These are phyloP conservation scores for Mycena olivaceomarginata DNA, from an alignment of 768 basidiomycete genomes.

Conservation along the genomic window DNA sequence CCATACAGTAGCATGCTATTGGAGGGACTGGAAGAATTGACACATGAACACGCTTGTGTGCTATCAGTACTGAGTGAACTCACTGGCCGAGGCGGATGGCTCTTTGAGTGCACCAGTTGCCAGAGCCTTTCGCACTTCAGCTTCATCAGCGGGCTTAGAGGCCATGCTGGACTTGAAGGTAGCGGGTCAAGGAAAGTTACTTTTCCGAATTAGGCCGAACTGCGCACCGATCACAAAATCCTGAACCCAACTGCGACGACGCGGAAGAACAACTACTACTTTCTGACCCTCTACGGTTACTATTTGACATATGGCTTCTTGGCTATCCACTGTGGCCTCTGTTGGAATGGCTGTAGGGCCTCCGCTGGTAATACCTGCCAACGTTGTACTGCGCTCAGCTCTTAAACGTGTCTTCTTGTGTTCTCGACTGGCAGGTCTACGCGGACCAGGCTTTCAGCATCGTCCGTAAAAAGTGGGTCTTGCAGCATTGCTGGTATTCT, in stretches of 20 bases:
- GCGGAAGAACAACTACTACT: no score
- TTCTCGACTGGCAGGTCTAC: conserved; percentile 73
- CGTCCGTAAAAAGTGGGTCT: conserved; percentile 79
- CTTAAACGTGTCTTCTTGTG: background rate
- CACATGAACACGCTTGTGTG: background rate
- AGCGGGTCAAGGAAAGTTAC: background rate
- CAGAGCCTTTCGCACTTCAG: conserved; percentile 56
- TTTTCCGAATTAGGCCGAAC: background rate
- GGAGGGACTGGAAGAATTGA: conserved; percentile 75
- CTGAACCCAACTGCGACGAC: no score
- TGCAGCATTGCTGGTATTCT: conserved; percentile 22
- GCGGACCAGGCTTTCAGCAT: conserved; percentile 91
- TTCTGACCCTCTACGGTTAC: background rate
- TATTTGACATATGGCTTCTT: conserved; percentile 61
- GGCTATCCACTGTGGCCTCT: conserved; percentile 83
- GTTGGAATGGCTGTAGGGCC: conserved; percentile 91
- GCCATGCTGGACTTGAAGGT: conserved; percentile 28
- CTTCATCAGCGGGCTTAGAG: conserved; percentile 23
- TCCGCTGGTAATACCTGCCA: conserved; percentile 68
- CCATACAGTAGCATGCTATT: conserved; percentile 91
- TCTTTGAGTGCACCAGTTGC: conserved; percentile 59
- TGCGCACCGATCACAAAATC: background rate
- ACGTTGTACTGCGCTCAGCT: background rate
- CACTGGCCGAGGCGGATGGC: conserved; percentile 15
- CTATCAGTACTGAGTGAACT: background rate